Evolutionary conservation across 2,329 filamentous ascomycete genomes (phyloP).

Genomic region (Hypoxylon sp.): DNA sequence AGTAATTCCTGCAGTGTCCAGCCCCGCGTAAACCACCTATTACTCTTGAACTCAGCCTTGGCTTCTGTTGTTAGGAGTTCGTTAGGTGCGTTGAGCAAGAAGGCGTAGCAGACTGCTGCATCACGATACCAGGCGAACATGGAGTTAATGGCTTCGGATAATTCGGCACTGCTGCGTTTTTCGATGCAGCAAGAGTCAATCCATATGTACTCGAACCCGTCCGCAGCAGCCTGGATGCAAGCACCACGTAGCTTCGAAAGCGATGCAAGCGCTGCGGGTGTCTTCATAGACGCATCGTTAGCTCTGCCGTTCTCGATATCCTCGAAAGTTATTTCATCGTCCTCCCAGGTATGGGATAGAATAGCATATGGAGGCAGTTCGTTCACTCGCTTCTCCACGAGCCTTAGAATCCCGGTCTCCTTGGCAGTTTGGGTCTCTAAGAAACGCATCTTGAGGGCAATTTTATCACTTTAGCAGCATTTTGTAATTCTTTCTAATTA

Average conservation of each 20-base stretch:
- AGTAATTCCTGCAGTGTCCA: conserved; percentile 34
- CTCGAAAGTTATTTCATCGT: conserved; percentile 28
- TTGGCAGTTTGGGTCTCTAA: conserved; percentile 23
- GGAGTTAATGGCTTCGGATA: conserved; percentile 33
- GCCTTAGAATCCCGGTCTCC: conserved; percentile 15
- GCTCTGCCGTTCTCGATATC: conserved; percentile 25
- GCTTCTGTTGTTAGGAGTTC: conserved; percentile 23
- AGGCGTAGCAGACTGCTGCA: conserved; percentile 47
- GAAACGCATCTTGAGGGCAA: conserved; percentile 20
- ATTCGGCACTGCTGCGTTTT: conserved; percentile 47
- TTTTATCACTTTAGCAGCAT: neutral
- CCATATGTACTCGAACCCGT: conserved; percentile 45
- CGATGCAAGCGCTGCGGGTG: conserved; percentile 7
- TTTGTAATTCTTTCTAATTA: neutral
- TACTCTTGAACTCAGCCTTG: conserved; percentile 9
- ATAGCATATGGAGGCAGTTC: conserved; percentile 31
- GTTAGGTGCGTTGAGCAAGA: conserved; percentile 39
- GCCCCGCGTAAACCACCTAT: conserved; percentile 22
- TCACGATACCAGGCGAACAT: conserved; percentile 50
- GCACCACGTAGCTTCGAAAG: conserved; percentile 12
- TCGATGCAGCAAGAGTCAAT: conserved; percentile 52
- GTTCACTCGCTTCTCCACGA: conserved; percentile 34
- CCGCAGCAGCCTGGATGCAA: conserved; percentile 19
- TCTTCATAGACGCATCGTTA: conserved; percentile 5
- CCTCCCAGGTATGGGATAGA: conserved; percentile 31